Base-by-base conservation (phyloP, 352 stramenopile species). In the Phytopythium chamaehyphon region DNA sequence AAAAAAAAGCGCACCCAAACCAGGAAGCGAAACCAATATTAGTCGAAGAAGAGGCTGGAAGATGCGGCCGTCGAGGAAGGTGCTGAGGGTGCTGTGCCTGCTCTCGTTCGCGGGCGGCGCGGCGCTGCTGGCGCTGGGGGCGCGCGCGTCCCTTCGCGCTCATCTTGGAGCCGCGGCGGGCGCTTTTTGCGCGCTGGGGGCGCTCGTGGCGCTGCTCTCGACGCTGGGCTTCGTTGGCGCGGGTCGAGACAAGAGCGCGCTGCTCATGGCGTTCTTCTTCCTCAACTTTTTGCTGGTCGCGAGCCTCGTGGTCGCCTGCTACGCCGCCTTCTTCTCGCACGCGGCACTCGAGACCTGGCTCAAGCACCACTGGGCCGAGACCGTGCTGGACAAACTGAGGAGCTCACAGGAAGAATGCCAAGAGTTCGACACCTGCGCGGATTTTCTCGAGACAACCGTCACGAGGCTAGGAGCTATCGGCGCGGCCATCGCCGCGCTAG, bases 181-280 rank as follows among this genome's bases (percentile, higher is more conserved):
- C 22, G 71, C 65, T 6, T 52, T 90, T 21, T 63, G 64, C 8
- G 52, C 50, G 6, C 55, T 90, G 5, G 76, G 81, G 40, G 65
- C 64, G 31, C 69, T 47, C 38, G 53, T 76, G 10, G 57, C 84
- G 44, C 42, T 87, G 42, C 67, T 90, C 23, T 83, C 78, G 5
- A 21, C 67, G 22, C 51, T 90, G 22, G 81, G 81, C 3, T 88
- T 90, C 37, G 57, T 84, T 0, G 81, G 78, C 62, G 76, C 78
- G 2, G 71, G 69, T 2, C 66, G 67, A 14, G 78, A 86, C 59
- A 92, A 88, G 59, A 88, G 75, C 42, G 62, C 55, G 21, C 43
- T 85, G 54, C 61, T 92, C 35, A 71, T 90, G 68, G 42, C 79
- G 51, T 92, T 75, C 62, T 92, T 92, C 68, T 90, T 86, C 62